These are phyloP conservation scores for Boletus calvinii DNA, from an alignment of 1,284 basidiomycete genomes.

Conservation along the genomic window DNA sequence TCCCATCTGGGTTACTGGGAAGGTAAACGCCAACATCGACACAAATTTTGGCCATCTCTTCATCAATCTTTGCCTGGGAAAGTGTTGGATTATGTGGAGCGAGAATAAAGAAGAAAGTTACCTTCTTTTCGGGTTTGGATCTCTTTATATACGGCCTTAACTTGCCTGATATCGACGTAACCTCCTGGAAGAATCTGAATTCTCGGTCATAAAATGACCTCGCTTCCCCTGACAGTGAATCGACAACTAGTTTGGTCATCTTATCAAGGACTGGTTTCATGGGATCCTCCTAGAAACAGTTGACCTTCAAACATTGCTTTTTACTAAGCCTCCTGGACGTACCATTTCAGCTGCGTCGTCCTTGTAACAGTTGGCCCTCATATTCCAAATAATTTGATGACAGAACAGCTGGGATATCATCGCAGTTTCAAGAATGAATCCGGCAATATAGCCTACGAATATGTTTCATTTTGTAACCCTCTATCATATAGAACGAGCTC, in stretches of 20 bases:
- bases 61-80: conserved; percentile 92
- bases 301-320: conserved; percentile 3
- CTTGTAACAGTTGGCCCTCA: conserved; percentile 97
- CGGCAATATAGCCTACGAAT: conserved; percentile 81
- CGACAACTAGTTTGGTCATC: conserved; percentile 83
- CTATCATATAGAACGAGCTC: conserved; percentile 21
- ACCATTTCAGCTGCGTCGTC: conserved; percentile 87
- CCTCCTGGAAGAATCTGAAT: conserved; percentile 95
- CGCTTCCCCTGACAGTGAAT: conserved; percentile 88
- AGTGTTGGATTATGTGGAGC: neutral
- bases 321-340: conserved; percentile 28
- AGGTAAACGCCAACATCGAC: conserved; percentile 95
- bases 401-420: conserved; percentile 98
- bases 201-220: conserved; percentile 92
- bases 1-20: conserved; percentile 96
- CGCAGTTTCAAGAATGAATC: conserved; percentile 96
- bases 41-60: conserved; percentile 96
- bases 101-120: conserved; percentile 24
- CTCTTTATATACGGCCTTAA: conserved; percentile 97
- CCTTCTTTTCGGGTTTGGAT: conserved; percentile 97
- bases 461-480: neutral
- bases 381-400: conserved; percentile 99
- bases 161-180: conserved; percentile 97
- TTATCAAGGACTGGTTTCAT: conserved; percentile 94
- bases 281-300: conserved; percentile 72